phyloP scores from a whole-genome alignment of 306 rosid genomes.

The Crataegus laevigata region DNA sequence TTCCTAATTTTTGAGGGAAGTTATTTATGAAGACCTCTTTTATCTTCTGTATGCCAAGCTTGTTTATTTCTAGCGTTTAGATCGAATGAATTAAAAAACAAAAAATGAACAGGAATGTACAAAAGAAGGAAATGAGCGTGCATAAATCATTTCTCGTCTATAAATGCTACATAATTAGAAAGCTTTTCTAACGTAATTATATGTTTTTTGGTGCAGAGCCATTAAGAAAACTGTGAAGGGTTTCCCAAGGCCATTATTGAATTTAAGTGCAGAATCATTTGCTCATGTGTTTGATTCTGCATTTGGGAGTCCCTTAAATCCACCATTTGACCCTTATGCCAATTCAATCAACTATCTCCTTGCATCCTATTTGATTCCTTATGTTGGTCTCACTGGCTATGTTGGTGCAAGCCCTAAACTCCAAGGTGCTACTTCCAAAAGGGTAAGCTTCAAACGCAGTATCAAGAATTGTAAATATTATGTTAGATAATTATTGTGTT shows the following conservation, averaged over 20 bases:
- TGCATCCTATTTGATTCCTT: conserved; percentile 66
- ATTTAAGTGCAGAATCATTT: conserved; percentile 46
- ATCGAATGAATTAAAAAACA: no score
- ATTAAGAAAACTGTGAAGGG: conserved; percentile 45
- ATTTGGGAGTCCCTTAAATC: conserved; percentile 33
- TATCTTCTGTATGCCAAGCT: no score
- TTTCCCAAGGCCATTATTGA: conserved; percentile 70
- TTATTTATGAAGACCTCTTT: no score
- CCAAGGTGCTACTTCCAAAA: conserved; percentile 22
- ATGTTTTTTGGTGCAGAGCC: conserved; percentile 35
- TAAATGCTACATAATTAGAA: no score
- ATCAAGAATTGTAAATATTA: no score
- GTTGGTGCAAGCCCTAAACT: conserved; percentile 61
- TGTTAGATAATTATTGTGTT: no score
- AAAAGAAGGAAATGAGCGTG: no score
- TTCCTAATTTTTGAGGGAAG: no score
- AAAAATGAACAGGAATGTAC: no score
- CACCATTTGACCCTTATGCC: conserved; percentile 72
- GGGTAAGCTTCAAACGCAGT: conserved; percentile 19
- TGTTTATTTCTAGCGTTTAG: no score
- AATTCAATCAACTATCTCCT: conserved; percentile 49
- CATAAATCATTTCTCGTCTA: no score
- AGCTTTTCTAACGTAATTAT: no score
- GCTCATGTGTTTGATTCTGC: conserved; percentile 44
- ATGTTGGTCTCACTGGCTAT: conserved; percentile 86